Base-by-base conservation (phyloP, 352 stramenopile species). In the Blastocystis sp. region DNA sequence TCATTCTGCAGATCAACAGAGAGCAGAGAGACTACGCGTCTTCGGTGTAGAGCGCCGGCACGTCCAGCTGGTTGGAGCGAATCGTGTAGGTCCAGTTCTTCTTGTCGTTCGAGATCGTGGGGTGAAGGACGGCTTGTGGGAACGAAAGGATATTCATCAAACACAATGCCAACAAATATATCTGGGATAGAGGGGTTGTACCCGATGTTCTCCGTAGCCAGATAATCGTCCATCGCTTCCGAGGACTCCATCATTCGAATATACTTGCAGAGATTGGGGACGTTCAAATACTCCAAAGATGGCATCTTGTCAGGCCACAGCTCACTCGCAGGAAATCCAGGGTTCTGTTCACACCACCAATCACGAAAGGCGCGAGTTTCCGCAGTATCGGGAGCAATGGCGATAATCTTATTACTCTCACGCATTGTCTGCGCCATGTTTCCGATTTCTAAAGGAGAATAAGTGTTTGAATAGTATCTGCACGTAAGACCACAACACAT, bases 1-100 rank as follows among this genome's bases (percentile, higher is more conserved):
- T 89, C 53, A 89, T 62, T 34, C 78, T 89, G 39, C 8, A 43
- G 26, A 47, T 76, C 20, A 79, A 3, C 18, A 11, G 8, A 13
- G 54, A 6, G 39, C 3, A 8, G 11, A 18, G 18, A 16, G 30
- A 7, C 5, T 79, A 89, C 78, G 70, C 68, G 34, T 65, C 78
- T 50, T 89, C 78, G 26, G 63, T 64, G 53, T 89, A 89, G 26
- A 89, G 73, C 7, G 24, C 66, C 8, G 78, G 78, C 54, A 89
- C 78, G 53, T 89, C 55, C 11, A 79, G n/a, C 56, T 79, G 63
- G 16, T 64, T 79, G 41, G 53, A 26, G 3, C 78, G 78, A 56
- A 89, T 37, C 47, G 78, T 89, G 55, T 89, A 89, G 16, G 78
- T 78, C 54, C 78, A 78, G 50, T 89, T 78, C 54, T 78, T 79